Conservation (phyloP, 352 stramenopile species). For the Thraustochytrium sp. region DNA sequence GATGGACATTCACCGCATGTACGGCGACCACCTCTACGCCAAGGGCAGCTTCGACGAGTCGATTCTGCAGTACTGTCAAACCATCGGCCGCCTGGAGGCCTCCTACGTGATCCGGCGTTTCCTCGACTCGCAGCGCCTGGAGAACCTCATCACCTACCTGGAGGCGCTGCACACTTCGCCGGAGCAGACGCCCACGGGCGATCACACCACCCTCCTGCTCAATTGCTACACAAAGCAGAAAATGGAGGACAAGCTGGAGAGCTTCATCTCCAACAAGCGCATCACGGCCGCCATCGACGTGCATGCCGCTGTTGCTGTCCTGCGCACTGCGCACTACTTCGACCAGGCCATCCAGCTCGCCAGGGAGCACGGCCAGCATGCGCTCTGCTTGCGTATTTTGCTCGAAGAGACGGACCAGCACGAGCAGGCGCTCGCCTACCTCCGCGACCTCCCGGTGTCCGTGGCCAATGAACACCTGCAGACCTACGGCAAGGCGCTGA, state of each 20-base stretch:
- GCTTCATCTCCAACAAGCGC: conserved; percentile 74
- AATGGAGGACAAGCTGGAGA: conserved; percentile 82
- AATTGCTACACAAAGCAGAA: conserved; percentile 85
- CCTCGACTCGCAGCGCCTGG: conserved; percentile 91
- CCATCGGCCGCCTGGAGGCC: conserved; percentile 80
- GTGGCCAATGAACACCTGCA: conserved; percentile 53
- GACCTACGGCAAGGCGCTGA: conserved; percentile 77
- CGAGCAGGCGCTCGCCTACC: conserved; percentile 79
- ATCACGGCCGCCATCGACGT: conserved; percentile 66
- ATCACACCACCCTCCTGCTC: conserved; percentile 85
- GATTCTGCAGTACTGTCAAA: conserved; percentile 85
- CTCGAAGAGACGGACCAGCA: conserved; percentile 75
- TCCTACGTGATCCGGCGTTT: conserved; percentile 97
- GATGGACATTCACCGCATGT: conserved; percentile 75
- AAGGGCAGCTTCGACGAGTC: conserved; percentile 91
- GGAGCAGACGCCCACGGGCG: conserved; percentile 58
- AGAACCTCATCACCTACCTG: conserved; percentile 91
- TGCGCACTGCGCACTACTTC: conserved; percentile 79
- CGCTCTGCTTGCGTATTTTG: conserved; percentile 84
- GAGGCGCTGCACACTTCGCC: conserved; percentile 72
- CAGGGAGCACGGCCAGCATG: conserved; percentile 74
- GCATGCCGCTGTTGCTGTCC: conserved; percentile 79
- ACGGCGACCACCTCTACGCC: conserved; percentile 95
- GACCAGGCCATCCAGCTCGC: conserved; percentile 77
- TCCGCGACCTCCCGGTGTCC: conserved; percentile 47